Evolutionary conservation across 768 basidiomycete species (phyloP).

Genomic region (Xerocomus potaroensis): DNA sequence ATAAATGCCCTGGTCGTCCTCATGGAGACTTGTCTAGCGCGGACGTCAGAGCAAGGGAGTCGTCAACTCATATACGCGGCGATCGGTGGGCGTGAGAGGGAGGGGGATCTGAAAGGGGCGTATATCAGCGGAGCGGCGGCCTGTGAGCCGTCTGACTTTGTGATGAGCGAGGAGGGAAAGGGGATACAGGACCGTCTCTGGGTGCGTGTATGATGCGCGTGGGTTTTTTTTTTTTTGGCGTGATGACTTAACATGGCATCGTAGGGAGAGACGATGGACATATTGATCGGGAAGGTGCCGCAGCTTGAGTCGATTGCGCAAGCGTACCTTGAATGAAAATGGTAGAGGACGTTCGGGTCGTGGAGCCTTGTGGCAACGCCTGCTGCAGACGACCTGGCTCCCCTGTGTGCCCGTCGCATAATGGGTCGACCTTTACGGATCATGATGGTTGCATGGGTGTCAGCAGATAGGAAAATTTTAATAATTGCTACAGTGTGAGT

Average conservation of each 20-base stretch:
- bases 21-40: conserved; percentile 10
- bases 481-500: no score
- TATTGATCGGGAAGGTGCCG: conserved; percentile 11
- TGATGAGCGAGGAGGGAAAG: conserved; percentile 28
- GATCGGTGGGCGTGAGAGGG: conserved; percentile 20
- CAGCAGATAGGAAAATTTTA: no score
- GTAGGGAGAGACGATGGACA: conserved; percentile 21
- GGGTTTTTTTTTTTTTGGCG: no score
- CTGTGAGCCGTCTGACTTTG: conserved; percentile 31
- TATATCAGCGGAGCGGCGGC: conserved; percentile 12
- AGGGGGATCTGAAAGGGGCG: conserved; percentile 20
- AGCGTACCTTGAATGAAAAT: conserved; percentile 8
- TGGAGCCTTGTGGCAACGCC: no score
- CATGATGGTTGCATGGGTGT: no score
- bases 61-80: conserved; percentile 33
- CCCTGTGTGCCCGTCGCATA: no score
- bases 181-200: conserved; percentile 30
- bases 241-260: not conserved
- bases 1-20: not conserved
- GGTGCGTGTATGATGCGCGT: no score
- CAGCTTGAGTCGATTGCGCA: conserved; percentile 13
- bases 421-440: no score
- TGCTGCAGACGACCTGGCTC: no score
- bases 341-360: no score
- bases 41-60: conserved; percentile 31